A percentile compares a stretch with the other conserved stretches of the same genome.
Evolutionary conservation across 495 filamentous ascomycete genomes (phyloP).

Genomic region (Hyaloscypha variabilis): DNA sequence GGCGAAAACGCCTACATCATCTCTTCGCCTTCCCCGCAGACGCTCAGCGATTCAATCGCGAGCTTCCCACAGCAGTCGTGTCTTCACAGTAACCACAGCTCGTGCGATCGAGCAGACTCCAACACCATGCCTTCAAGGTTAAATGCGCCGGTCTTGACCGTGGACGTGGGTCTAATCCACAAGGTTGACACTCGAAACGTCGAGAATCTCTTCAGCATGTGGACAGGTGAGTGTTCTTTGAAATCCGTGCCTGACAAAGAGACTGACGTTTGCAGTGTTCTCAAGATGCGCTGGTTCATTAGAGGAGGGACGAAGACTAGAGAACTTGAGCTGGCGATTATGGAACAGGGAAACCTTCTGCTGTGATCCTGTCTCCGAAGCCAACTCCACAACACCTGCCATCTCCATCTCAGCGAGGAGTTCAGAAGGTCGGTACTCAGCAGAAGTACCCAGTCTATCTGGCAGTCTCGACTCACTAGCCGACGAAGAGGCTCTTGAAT

Average conservation of each 20-base stretch:
- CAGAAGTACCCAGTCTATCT: constrained; percentile 84
- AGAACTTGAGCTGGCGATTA: constrained; percentile 94
- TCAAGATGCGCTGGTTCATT: constrained; percentile 93
- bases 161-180: constrained; percentile 85
- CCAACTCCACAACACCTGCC: constrained; percentile 44
- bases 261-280: constrained; percentile 65
- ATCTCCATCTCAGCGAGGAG: constrained; percentile 42
- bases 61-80: constrained; percentile 28
- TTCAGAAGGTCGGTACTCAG: constrained; percentile 49
- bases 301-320: constrained; percentile 87
- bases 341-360: constrained; percentile 98
- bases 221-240: constrained; percentile 75
- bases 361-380: constrained; percentile 60
- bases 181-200: constrained; percentile 92
- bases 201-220: constrained; percentile 95
- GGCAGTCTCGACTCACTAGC: constrained; percentile 83
- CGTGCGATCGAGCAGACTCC: constrained; percentile 33
- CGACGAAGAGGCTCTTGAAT: constrained; percentile 73
- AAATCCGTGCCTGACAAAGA: neutral
- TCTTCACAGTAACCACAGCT: constrained; percentile 26
- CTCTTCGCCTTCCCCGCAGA: neutral
- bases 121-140: constrained; percentile 60
- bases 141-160: constrained; percentile 74
- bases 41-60: constrained; percentile 33
- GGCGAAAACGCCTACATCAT: constrained; percentile 12